These are phyloP conservation scores for Yamadazyma olivae DNA, from an alignment of 805 yeast species.

Conservation along the genomic window DNA sequence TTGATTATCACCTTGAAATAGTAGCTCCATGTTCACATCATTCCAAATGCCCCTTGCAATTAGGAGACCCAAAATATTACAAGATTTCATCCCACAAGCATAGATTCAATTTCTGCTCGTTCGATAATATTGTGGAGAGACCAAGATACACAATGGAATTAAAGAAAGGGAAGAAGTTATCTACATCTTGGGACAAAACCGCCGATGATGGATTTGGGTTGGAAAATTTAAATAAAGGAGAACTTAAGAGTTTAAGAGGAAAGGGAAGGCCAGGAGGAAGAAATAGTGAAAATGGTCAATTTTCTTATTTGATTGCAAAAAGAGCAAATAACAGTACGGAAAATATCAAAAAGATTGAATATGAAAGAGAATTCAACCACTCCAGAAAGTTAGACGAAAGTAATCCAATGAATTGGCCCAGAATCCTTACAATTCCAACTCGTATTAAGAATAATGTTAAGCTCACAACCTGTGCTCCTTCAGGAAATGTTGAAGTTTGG, in stretches of 20 bases:
- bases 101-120: slow-evolving; percentile 72
- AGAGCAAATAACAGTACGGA: slow-evolving; percentile 47
- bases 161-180: slow-evolving; percentile 74
- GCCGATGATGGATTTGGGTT: slow-evolving; percentile 54
- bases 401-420: slow-evolving; percentile 54
- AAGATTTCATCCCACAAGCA: slow-evolving; percentile 53
- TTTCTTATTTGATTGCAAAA: slow-evolving; percentile 69
- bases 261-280: slow-evolving; percentile 76
- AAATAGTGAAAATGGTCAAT: slow-evolving; percentile 68
- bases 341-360: slow-evolving; percentile 40
- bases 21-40: slow-evolving; percentile 94
- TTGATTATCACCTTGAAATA: slow-evolving; percentile 56
- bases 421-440: slow-evolving; percentile 68
- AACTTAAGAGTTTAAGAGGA: slow-evolving; percentile 48
- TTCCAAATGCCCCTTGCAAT: slow-evolving; percentile 79
- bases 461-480: slow-evolving; percentile 73
- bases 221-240: slow-evolving; percentile 27
- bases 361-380: slow-evolving; percentile 25
- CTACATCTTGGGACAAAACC: slow-evolving; percentile 66
- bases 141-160: slow-evolving; percentile 81
- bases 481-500: slow-evolving; percentile 85
- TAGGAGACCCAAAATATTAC: slow-evolving; percentile 67
- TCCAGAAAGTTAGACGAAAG: slow-evolving; percentile 17
- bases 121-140: slow-evolving; percentile 65
- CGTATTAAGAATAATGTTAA: slow-evolving; percentile 81